phyloP scores from a whole-genome alignment of 192 early-diverging fungal genomes.

The Backusella australiensis region DNA sequence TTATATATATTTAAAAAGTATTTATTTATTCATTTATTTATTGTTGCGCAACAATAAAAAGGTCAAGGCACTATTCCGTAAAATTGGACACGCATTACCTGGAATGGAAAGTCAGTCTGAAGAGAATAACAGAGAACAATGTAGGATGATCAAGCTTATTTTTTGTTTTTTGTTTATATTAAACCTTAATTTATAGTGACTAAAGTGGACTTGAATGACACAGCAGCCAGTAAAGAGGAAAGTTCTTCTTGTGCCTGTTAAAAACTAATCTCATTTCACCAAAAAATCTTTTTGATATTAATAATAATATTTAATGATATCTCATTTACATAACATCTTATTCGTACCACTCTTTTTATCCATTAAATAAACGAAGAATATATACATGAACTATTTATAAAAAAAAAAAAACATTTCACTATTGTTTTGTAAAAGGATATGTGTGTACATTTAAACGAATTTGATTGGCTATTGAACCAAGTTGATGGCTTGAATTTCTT shows the following conservation, averaged over 20 bases:
- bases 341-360: not conserved
- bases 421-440: too few species aligned
- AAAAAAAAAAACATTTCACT: too few species aligned
- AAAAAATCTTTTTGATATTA: not conserved
- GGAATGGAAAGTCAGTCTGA: slow-evolving; percentile 74
- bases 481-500: too few species aligned
- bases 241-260: slow-evolving; percentile 29
- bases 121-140: slow-evolving; percentile 42
- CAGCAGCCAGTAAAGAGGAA: slow-evolving; percentile 20
- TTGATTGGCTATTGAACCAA: too few species aligned
- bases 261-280: not conserved
- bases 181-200: slow-evolving; percentile 25
- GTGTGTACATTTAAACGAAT: too few species aligned
- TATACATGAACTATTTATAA: too few species aligned
- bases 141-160: slow-evolving; percentile 16
- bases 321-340: not conserved
- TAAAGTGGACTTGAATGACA: slow-evolving; percentile 34
- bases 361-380: too few species aligned
- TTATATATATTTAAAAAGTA: too few species aligned
- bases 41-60: slow-evolving; percentile 32
- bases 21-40: not conserved
- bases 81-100: slow-evolving; percentile 90
- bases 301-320: not conserved
- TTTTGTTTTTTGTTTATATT: not conserved
- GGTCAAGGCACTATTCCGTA: slow-evolving; percentile 96